A percentile compares a stretch with the other conserved stretches of the same genome.
These are phyloP conservation scores for Mangifera indica DNA, from an alignment of 345 rosid genomes.

Conservation along the genomic window DNA sequence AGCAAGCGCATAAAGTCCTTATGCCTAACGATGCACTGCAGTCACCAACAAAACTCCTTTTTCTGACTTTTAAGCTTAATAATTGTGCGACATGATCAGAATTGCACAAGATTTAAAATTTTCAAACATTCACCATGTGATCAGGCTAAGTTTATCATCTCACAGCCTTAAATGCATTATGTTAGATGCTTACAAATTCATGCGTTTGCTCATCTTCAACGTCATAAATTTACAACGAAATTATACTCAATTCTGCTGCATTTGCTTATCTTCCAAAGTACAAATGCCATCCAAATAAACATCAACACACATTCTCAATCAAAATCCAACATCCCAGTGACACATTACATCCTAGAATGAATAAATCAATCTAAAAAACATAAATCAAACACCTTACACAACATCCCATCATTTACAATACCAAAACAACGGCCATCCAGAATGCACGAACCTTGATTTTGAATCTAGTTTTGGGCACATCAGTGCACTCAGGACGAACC, in stretches of 20 bases:
- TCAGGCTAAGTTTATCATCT: neutral
- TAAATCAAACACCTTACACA: neutral
- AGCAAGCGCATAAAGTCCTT: neutral
- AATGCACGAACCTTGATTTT: conserved; percentile 72
- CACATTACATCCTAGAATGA: neutral
- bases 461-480: conserved; percentile 86
- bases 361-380: conserved; percentile 12
- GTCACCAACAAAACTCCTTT: neutral
- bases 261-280: neutral
- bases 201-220: neutral
- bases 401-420: conserved; percentile 10
- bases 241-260: conserved; percentile 1
- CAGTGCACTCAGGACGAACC: conserved; percentile 92
- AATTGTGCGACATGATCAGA: neutral
- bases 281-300: neutral
- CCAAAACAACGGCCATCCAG: neutral
- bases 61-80: neutral
- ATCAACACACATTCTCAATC: conserved; percentile 2
- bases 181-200: neutral
- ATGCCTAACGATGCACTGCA: neutral
- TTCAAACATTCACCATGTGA: neutral
- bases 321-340: neutral
- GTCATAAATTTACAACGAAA: neutral
- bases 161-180: neutral
- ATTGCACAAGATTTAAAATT: neutral